Evolutionary conservation across 441 rosid genomes (phyloP), one percentile per base, ranked within the genome.

Genomic region (Euphorbia celastroides): DNA sequence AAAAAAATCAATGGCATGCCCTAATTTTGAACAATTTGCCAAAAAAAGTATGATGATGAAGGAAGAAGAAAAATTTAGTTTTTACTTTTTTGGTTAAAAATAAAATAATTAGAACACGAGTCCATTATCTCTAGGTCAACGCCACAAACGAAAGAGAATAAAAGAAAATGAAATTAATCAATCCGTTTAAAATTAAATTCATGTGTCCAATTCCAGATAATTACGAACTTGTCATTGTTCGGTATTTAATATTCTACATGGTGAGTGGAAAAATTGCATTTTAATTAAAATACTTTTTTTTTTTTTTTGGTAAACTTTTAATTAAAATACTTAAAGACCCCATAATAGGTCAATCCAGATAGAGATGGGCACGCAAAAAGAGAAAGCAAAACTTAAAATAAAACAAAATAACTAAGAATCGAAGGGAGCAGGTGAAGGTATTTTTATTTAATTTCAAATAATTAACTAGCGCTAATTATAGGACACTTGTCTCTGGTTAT

Each of bases 101-200:
- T 38, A 38, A 11, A 48, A 48, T 25, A 12, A 25, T 25, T 62
- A 76, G 42, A 60, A 68, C 72, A 67, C 17, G 67, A 41, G 68
- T 74, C 76, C 65, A 66, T 66, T 17, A 70, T 65, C 76, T 48
- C 2, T 59, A 64, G 74, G 80, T 72, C 78, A 79, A 77, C 71
- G 73, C 77, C 72, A 81, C 80, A n/a, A n/a, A n/a, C n/a, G n/a
- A n/a, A n/a, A n/a, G n/a, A n/a, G n/a, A n/a, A n/a, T n/a, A n/a
- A 51, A 20, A 51, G 3, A 3, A 57, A 51, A 56, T 62, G 17
- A 6, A 19, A 69, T 17, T 44, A 63, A 17, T 60, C 65, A 60
- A 72, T 65, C 26, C 22, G 22, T 19, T n/a, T n/a, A n/a, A n/a
- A n/a, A 19, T 38, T 50, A 48, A 65, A 50, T 46, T 31, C 27